Evolutionary conservation across 257 asterid genomes (phyloP).

Genomic region (Gentiana macrophylla): DNA sequence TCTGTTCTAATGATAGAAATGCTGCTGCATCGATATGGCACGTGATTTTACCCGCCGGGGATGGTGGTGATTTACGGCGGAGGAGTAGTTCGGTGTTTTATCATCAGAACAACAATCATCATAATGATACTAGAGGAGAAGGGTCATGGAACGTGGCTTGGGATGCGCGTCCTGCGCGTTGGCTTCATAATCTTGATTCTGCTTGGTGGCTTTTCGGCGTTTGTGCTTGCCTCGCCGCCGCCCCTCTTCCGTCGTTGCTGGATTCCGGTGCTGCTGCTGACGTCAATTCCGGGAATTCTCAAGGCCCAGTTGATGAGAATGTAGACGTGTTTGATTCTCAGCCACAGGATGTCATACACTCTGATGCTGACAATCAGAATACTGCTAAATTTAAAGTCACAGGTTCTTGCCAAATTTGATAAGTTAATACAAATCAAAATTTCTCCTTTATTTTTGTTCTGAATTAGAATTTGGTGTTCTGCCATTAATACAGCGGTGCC

Average conservation of each 20-base stretch:
- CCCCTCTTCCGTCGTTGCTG: constrained; percentile 19
- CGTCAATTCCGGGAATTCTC: constrained; percentile 12
- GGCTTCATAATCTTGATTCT: constrained; percentile 77
- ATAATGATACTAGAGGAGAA: constrained; percentile 35
- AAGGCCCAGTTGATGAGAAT: constrained; percentile 6
- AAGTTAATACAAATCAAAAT: too few species aligned
- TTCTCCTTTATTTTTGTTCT: not conserved
- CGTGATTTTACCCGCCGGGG: constrained; percentile 44
- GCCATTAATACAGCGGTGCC: constrained; percentile 38
- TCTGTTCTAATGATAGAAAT: not conserved
- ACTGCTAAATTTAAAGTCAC: constrained; percentile 44
- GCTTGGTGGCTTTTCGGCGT: constrained; percentile 83
- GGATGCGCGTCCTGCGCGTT: constrained; percentile 90
- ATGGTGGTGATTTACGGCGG: constrained; percentile 24
- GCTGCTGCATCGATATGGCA: constrained; percentile 55
- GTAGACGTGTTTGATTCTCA: constrained; percentile 5
- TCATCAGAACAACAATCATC: constrained; percentile 15
- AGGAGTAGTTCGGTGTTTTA: constrained; percentile 19
- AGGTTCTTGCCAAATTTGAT: constrained; percentile 19
- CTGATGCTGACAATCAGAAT: constrained; percentile 11
- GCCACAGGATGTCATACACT: not conserved
- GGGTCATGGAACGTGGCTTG: constrained; percentile 93
- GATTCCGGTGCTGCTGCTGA: constrained; percentile 7
- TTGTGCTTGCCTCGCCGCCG: constrained; percentile 31
- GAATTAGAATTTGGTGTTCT: too few species aligned